A percentile compares a stretch with the other conserved stretches of the same genome.
Evolutionary conservation across 2,329 filamentous ascomycete species (phyloP).

Genomic region (Fusarium verticillioides): DNA sequence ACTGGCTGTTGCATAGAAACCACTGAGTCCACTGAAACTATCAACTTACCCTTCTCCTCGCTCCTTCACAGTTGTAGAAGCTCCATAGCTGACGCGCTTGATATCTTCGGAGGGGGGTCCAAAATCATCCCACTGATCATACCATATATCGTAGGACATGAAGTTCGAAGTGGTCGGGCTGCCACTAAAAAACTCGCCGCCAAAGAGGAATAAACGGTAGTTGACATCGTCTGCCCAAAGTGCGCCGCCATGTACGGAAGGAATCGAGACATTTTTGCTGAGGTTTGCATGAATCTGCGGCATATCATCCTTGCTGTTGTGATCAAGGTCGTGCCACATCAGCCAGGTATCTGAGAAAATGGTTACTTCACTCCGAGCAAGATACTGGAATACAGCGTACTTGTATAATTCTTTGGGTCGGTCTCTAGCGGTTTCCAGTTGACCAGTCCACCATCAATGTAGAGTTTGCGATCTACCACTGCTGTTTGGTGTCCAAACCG

Average conservation of each 20-base stretch:
- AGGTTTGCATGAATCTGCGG: background rate
- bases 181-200: background rate
- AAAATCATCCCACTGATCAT: background rate
- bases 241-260: background rate
- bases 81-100: background rate
- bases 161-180: background rate
- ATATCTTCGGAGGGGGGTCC: background rate
- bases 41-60: background rate
- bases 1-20: no score
- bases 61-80: background rate
- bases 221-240: conserved; percentile 2
- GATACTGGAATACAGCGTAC: background rate
- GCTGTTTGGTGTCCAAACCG: conserved; percentile 1
- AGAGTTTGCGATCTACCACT: background rate
- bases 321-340: background rate
- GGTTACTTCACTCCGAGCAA: fast-evolving
- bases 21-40: no score
- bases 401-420: background rate
- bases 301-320: conserved; percentile 7
- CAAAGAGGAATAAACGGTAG: conserved; percentile 1
- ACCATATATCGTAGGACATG: conserved; percentile 6
- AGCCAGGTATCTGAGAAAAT: background rate
- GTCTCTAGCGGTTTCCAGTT: background rate
- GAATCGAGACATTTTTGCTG: background rate
- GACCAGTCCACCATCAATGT: background rate